Base-by-base conservation (phyloP, 1,284 basidiomycete species). In the Takashimella koratensis region DNA sequence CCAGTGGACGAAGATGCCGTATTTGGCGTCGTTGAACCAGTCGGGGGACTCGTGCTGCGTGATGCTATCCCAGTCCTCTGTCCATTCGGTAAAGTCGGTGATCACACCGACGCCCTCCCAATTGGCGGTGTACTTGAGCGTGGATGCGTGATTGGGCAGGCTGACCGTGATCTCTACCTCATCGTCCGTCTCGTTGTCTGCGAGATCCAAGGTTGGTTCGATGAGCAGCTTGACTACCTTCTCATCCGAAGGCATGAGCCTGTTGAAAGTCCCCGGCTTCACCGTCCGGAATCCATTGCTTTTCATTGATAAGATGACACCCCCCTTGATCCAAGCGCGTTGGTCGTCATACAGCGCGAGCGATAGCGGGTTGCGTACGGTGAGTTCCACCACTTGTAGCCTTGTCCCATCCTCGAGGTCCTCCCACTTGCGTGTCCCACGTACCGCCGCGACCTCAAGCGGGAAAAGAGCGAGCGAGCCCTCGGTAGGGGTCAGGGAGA, bases 1-100 rank as follows among this genome's bases (percentile, higher is more conserved):
- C 82, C 83, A 84, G 59, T 84, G 83, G 47, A 84, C 76, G 66
- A 84, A 84, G 39, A 84, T 56, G 43, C 60, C 60, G n/a, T 57
- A 62, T 20, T 59, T 59, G 6, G 60, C 60, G 3, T 21, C 23
- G 43, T 40, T 23, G 45, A 36, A 62, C 60, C 60, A 62, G 3
- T 19, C 30, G n/a, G 57, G 56, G 1, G 52, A 19, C 3, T 49
- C 41, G 43, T 57, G 58, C 25, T 51, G 16, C 40, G 12, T 43
- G 23, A 49, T 11, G 27, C 8, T 12, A 22, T 23, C 42, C 5
- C 36, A 23, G 16, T 49, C 50, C 26, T 40, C 40, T 1, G 52
- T 54, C 58, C 58, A 59, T 16, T 19, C 20, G 5, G 51, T 20
- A 36, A 52, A 61, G 36, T 58, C 59, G 20, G 50, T 48, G 13